Evolutionary conservation across 78 protist genomes (phyloP).

Genomic region (Guillardia theta): DNA sequence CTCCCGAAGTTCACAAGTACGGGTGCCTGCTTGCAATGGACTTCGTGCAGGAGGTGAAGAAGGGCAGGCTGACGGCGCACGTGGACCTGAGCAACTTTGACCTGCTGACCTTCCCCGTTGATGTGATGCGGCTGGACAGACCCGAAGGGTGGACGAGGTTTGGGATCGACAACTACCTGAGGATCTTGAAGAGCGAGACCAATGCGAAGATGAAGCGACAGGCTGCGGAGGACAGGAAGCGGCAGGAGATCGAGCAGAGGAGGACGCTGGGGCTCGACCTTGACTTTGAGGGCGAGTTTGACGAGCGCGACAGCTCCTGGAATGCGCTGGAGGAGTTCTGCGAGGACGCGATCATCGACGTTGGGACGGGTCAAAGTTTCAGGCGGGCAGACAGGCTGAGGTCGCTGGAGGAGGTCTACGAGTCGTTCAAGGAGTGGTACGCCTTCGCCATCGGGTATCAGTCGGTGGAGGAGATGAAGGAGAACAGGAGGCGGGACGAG

Average conservation of each 20-base stretch:
- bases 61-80: not conserved
- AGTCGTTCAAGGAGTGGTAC: not conserved
- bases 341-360: not conserved
- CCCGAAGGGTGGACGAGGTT: not conserved
- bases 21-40: not conserved
- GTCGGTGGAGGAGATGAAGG: not conserved
- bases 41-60: not conserved
- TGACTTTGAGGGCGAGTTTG: not conserved
- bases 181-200: not conserved
- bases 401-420: not conserved
- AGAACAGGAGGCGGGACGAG: not conserved
- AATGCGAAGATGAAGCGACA: not conserved
- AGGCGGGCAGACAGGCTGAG: not conserved
- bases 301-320: not conserved
- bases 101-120: not conserved
- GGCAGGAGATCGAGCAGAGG: not conserved
- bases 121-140: not conserved
- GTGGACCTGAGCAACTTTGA: not conserved
- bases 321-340: not conserved
- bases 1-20: not conserved
- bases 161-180: not conserved
- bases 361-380: not conserved
- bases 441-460: not conserved
- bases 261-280: not conserved
- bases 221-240: not conserved